Percentiles rank a stretch among this genome's conserved stretches.
Conservation (phyloP, 108 stramenopile species). For the Skeletonema tropicum region DNA sequence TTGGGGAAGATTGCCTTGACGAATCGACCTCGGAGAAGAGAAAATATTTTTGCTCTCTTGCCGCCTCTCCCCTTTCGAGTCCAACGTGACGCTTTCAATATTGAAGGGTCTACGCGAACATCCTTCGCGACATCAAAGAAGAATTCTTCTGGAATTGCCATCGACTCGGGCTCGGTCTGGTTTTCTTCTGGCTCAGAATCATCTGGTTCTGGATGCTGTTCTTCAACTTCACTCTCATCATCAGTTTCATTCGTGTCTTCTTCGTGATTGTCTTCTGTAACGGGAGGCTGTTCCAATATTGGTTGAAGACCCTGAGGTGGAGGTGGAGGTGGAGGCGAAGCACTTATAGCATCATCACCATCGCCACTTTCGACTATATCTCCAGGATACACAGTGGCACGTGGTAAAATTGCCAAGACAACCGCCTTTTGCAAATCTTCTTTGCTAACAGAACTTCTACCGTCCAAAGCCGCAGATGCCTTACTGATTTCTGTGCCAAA, state of each 20-base stretch:
- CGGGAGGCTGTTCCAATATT: slow-evolving; percentile 32
- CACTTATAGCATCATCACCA: not conserved
- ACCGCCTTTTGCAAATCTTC: slow-evolving; percentile 60
- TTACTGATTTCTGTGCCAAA: slow-evolving; percentile 70
- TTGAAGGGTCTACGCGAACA: slow-evolving; percentile 64
- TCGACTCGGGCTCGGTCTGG: slow-evolving; percentile 37
- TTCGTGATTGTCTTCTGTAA: slow-evolving; percentile 31
- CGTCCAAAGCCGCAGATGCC: slow-evolving; percentile 73
- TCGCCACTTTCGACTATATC: not conserved
- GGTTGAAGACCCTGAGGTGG: not conserved
- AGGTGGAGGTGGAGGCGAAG: not conserved
- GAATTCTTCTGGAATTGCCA: slow-evolving; percentile 64
- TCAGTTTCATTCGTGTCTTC: slow-evolving; percentile 45
- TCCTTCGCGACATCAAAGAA: slow-evolving; percentile 63
- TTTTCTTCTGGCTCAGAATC: slow-evolving; percentile 52
- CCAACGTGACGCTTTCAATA: slow-evolving; percentile 61
- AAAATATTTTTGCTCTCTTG: slow-evolving; percentile 65
- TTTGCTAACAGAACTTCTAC: slow-evolving; percentile 41
- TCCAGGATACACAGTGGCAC: slow-evolving; percentile 35
- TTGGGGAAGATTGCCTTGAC: slow-evolving; percentile 68
- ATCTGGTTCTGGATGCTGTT: slow-evolving; percentile 42
- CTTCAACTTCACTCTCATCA: slow-evolving; percentile 54
- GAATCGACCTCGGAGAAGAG: slow-evolving; percentile 78
- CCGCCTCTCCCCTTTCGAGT: slow-evolving; percentile 69
- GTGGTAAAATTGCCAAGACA: slow-evolving; percentile 66